Percentiles rank a stretch among this genome's conserved stretches.
phyloP scores from a whole-genome alignment of 108 stramenopile genomes.

The Seminavis robusta region DNA sequence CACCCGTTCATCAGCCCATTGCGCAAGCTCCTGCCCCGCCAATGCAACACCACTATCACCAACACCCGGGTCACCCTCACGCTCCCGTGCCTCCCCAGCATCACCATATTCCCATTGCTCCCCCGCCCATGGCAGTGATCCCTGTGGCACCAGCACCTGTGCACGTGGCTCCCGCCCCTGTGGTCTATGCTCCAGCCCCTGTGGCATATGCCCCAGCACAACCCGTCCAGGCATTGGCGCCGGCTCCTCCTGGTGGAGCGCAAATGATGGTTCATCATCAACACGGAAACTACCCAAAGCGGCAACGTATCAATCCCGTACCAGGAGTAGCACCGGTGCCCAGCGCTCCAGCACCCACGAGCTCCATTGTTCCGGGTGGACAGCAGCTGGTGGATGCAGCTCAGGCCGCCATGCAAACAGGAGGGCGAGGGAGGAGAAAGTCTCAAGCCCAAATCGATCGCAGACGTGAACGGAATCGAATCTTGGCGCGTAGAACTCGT shows the following conservation, averaged over 20 bases:
- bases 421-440: slow-evolving; percentile 29
- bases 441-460: slow-evolving; percentile 87
- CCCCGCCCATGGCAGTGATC: too few relatives aligned
- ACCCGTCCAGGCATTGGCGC: neutral
- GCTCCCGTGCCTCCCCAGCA: slow-evolving; percentile 3
- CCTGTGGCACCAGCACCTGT: too few relatives aligned
- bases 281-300: too few relatives aligned
- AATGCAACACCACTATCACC: slow-evolving; percentile 3
- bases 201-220: neutral
- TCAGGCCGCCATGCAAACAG: slow-evolving; percentile 12
- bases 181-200: slow-evolving; percentile 6
- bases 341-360: slow-evolving; percentile 12
- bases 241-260: neutral
- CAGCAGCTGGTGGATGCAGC: too few relatives aligned
- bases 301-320: too few relatives aligned
- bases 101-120: slow-evolving; percentile 3
- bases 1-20: slow-evolving; percentile 3
- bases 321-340: slow-evolving; percentile 9
- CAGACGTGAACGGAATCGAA: slow-evolving; percentile 92
- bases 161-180: too few relatives aligned
- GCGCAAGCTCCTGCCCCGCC: slow-evolving; percentile 2
- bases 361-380: neutral
- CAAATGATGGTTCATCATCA: slow-evolving; percentile 2
- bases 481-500: slow-evolving; percentile 91
- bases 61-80: neutral